Conservation (phyloP, 257 asterid genomes). For the Linaria vulgaris region DNA sequence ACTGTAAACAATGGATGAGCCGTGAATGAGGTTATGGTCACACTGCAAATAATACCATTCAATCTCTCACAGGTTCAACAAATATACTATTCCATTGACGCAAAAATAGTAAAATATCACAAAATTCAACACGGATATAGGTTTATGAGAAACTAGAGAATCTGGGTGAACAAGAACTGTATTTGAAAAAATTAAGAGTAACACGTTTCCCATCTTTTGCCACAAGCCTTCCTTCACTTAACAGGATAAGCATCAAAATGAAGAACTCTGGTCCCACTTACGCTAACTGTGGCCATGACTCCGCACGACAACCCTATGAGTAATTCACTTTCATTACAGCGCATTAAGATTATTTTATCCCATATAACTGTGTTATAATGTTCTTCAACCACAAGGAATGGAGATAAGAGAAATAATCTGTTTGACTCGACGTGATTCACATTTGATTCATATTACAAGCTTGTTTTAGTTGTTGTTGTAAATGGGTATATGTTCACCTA, state of each 20-base stretch:
- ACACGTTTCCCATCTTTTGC: background rate
- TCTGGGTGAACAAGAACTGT: slow-evolving; percentile 13
- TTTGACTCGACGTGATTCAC: no score
- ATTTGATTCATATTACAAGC: no score
- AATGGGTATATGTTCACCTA: slow-evolving; percentile 11
- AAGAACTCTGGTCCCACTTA: slow-evolving; percentile 15
- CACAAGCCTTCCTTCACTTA: background rate
- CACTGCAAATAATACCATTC: slow-evolving; percentile 17
- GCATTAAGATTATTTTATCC: slow-evolving; percentile 3
- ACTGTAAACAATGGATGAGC: slow-evolving; percentile 13
- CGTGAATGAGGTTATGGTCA: slow-evolving; percentile 14
- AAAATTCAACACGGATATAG: slow-evolving; percentile 9
- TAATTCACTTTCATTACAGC: slow-evolving; percentile 1
- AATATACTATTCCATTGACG: slow-evolving; percentile 2
- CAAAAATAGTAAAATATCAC: background rate
- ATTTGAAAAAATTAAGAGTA: background rate
- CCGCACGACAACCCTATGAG: background rate
- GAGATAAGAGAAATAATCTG: no score
- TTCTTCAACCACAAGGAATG: no score
- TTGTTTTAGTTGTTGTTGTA: no score
- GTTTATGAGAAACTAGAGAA: slow-evolving; percentile 7
- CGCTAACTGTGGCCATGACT: slow-evolving; percentile 5
- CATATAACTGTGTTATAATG: background rate
- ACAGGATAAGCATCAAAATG: slow-evolving; percentile 10
- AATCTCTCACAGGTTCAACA: slow-evolving; percentile 24